Evolutionary conservation across 2,329 filamentous ascomycete genomes (phyloP).

Genomic region (Aspergillus luchuensis): DNA sequence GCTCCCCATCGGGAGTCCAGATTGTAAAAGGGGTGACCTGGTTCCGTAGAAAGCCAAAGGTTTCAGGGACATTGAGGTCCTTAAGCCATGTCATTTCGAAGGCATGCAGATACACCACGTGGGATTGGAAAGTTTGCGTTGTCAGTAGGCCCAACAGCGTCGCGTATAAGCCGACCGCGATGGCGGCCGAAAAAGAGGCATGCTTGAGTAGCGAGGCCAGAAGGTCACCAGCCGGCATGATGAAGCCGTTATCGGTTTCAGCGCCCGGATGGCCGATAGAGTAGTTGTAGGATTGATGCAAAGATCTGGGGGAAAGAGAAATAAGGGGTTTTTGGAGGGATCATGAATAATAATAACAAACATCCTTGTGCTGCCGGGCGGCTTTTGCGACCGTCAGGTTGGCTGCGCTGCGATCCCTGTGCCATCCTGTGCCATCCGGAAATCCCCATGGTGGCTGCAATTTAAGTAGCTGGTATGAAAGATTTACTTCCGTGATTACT

Average conservation of each 20-base stretch:
- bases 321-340: not conserved
- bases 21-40: conserved; percentile 55
- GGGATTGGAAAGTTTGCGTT: conserved; percentile 51
- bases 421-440: too few species aligned
- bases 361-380: not conserved
- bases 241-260: not conserved
- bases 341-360: too few species aligned
- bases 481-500: too few species aligned
- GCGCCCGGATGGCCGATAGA: fast-evolving
- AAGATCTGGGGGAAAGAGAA: not conserved
- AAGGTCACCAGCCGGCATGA: not conserved
- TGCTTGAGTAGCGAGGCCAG: conserved; percentile 1
- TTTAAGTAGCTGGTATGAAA: too few species aligned
- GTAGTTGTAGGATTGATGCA: not conserved
- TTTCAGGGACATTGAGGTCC: conserved; percentile 52
- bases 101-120: conserved; percentile 60
- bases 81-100: conserved; percentile 59
- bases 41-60: conserved; percentile 52
- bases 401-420: not conserved
- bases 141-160: conserved; percentile 51
- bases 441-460: too few species aligned
- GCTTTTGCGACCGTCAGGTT: not conserved
- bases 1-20: conserved; percentile 43
- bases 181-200: conserved; percentile 4
- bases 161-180: conserved; percentile 43